Evolutionary conservation across 371 early-diverging fungal genomes (phyloP).

Genomic region (Mucor saturninus): DNA sequence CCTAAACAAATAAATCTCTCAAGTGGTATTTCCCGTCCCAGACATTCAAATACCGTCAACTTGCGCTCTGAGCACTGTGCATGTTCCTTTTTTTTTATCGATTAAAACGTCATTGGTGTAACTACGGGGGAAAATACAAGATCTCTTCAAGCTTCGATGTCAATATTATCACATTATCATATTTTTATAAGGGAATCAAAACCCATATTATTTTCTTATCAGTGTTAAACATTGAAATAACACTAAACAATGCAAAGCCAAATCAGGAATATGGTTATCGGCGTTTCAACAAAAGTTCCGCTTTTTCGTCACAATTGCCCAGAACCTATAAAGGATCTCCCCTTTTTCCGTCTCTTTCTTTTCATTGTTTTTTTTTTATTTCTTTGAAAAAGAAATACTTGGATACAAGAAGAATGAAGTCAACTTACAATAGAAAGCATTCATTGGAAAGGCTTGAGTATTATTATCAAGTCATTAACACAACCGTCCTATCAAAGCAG

Average conservation of each 20-base stretch:
- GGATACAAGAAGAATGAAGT: neutral
- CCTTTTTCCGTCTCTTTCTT: conserved; percentile 8
- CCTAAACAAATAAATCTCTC: too few species aligned
- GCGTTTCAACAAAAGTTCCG: neutral
- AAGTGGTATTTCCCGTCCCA: too few species aligned
- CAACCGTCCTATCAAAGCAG: conserved; percentile 80
- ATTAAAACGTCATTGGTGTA: conserved; percentile 11
- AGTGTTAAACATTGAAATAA: neutral
- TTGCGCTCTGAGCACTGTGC: too few species aligned
- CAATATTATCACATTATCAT: neutral
- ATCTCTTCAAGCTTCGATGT: neutral
- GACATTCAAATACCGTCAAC: too few species aligned
- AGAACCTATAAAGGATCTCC: neutral
- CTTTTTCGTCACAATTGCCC: neutral
- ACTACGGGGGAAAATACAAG: neutral
- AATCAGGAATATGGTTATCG: conserved; percentile 1
- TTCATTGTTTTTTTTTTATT: conserved; percentile 4
- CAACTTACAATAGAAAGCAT: conserved; percentile 23
- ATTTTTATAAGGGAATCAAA: neutral
- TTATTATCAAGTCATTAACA: conserved; percentile 76
- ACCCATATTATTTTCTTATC: neutral
- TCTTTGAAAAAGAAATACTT: neutral
- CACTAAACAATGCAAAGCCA: neutral
- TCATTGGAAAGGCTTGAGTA: conserved; percentile 68
- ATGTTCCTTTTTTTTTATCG: too few species aligned